These are phyloP conservation scores for Coix lacrymajobi DNA, from an alignment of 176 grass and related monocot species.

Conservation along the genomic window DNA sequence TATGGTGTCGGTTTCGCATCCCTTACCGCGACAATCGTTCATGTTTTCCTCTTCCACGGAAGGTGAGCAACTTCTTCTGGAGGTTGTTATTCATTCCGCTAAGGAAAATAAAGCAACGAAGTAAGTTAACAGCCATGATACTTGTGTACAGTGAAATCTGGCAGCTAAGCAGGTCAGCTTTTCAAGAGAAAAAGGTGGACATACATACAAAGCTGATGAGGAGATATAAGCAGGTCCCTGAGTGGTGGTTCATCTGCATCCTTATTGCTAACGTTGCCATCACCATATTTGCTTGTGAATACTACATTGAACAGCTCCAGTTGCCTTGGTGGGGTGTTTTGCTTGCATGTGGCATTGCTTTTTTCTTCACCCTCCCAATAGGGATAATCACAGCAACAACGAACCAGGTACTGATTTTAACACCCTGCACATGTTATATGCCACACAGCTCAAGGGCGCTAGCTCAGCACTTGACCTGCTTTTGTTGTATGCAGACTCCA, in stretches of 20 bases:
- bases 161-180: slow-evolving; percentile 87
- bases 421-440: background rate
- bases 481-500: slow-evolving; percentile 48
- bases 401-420: slow-evolving; percentile 50
- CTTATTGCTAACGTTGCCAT: slow-evolving; percentile 53
- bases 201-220: slow-evolving; percentile 88
- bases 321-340: slow-evolving; percentile 97
- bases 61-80: slow-evolving; percentile 39
- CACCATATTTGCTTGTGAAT: slow-evolving; percentile 85
- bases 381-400: slow-evolving; percentile 96
- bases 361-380: slow-evolving; percentile 86
- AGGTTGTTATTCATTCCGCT: background rate
- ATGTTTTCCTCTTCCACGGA: slow-evolving; percentile 92
- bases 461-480: background rate
- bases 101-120: background rate
- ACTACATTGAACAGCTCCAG: slow-evolving; percentile 93
- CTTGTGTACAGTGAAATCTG: slow-evolving; percentile 58
- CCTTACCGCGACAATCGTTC: slow-evolving; percentile 67
- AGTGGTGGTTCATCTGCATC: slow-evolving; percentile 88
- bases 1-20: slow-evolving; percentile 85
- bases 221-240: slow-evolving; percentile 72
- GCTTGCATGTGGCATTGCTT: slow-evolving; percentile 69
- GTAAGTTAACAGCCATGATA: background rate
- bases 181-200: slow-evolving; percentile 66
- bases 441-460: background rate